Percentiles rank a stretch among this genome's conserved stretches.
Evolutionary conservation across 495 filamentous ascomycete genomes (phyloP).

Genomic region (Copromyces sp.): DNA sequence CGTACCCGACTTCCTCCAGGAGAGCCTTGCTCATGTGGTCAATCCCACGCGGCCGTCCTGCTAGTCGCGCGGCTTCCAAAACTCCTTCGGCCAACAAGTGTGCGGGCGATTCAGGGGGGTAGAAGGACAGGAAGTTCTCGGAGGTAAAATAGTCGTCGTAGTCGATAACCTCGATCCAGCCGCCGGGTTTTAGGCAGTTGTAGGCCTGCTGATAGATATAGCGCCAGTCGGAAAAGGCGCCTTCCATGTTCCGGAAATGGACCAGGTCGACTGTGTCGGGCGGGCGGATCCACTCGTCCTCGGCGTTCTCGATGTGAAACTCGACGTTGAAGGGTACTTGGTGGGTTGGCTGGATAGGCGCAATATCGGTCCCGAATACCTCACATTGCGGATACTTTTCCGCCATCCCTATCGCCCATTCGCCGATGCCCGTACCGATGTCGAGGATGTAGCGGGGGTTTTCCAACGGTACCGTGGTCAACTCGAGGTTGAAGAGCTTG

Average conservation of each 20-base stretch:
- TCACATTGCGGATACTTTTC: slow-evolving; percentile 51
- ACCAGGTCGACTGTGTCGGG: slow-evolving; percentile 53
- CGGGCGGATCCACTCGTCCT: slow-evolving; percentile 45
- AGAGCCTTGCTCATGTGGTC: slow-evolving; percentile 43
- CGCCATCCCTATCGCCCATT: slow-evolving; percentile 68
- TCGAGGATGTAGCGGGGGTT: slow-evolving; percentile 51
- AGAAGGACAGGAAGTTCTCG: slow-evolving; percentile 30
- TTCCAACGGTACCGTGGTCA: slow-evolving; percentile 50
- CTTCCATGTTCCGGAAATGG: slow-evolving; percentile 53
- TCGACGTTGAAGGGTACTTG: slow-evolving; percentile 53
- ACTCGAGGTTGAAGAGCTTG: slow-evolving; percentile 46
- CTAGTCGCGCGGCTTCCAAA: slow-evolving; percentile 28
- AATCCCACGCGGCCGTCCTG: slow-evolving; percentile 40
- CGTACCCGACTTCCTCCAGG: slow-evolving; percentile 50
- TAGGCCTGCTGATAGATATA: slow-evolving; percentile 51
- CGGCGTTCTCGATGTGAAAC: slow-evolving; percentile 63
- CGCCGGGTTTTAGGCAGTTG: slow-evolving; percentile 49
- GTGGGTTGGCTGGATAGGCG: slow-evolving; percentile 43
- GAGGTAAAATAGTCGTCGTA: slow-evolving; percentile 35
- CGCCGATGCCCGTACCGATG: slow-evolving; percentile 58
- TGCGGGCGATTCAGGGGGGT: slow-evolving; percentile 28
- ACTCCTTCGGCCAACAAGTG: slow-evolving; percentile 25
- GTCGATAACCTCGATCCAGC: slow-evolving; percentile 56
- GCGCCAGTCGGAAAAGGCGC: slow-evolving; percentile 54
- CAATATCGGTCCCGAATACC: slow-evolving; percentile 60